Conservation (phyloP, 306 rosid species). For the Dryas drummondii region DNA sequence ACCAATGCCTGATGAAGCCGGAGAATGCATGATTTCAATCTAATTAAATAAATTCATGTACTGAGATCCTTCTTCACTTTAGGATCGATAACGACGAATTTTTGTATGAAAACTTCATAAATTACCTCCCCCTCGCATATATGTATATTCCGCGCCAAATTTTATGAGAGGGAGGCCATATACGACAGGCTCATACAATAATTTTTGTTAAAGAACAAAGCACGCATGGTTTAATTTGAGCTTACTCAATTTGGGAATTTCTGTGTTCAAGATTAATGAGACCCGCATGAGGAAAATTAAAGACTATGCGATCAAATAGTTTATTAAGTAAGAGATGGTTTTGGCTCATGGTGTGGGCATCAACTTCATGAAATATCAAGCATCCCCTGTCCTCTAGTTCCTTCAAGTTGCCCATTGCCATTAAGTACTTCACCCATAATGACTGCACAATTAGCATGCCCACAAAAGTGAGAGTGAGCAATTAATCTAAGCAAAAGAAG, state of each 20-base stretch:
- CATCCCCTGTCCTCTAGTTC: slow-evolving; percentile 33
- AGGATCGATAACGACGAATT: no score
- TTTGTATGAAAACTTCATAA: no score
- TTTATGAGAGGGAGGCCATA: no score
- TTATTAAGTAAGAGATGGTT: background rate
- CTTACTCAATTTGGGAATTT: background rate
- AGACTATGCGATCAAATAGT: slow-evolving; percentile 13
- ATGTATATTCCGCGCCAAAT: no score
- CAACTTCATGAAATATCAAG: slow-evolving; percentile 30
- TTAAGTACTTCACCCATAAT: background rate
- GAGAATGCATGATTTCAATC: background rate
- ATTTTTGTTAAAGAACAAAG: no score
- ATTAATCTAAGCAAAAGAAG: no score
- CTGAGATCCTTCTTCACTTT: no score
- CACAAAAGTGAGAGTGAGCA: no score
- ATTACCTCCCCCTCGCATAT: no score
- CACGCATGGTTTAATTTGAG: background rate
- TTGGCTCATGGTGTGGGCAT: slow-evolving; percentile 21
- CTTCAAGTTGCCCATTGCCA: slow-evolving; percentile 3
- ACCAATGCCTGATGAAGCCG: slow-evolving; percentile 32
- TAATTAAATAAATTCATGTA: no score
- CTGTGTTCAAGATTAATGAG: background rate
- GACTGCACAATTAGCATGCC: background rate
- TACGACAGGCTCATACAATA: no score
- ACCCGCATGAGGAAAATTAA: slow-evolving; percentile 26